phyloP scores from a whole-genome alignment of 352 stramenopile species.

The Elongisporangium anandrum region DNA sequence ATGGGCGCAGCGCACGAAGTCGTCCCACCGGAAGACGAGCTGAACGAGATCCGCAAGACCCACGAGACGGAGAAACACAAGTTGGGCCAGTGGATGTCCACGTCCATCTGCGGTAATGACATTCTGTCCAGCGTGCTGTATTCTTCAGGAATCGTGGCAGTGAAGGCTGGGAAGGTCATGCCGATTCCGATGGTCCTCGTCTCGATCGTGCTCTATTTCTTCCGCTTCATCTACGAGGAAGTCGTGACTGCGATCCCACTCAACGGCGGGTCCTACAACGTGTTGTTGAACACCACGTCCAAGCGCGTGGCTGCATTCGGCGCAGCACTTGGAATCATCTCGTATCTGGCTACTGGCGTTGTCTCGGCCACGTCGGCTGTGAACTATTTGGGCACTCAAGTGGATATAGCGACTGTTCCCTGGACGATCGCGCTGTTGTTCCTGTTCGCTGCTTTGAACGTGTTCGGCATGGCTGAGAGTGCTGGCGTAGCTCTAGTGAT shows the following conservation, averaged over 20 bases:
- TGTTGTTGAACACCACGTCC: slow-evolving; percentile 86
- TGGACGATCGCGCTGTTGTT: slow-evolving; percentile 47
- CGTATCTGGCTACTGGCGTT: slow-evolving; percentile 84
- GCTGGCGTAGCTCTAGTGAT: slow-evolving; percentile 72
- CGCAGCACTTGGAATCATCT: slow-evolving; percentile 80
- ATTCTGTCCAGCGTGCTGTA: slow-evolving; percentile 87
- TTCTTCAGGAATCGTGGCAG: slow-evolving; percentile 28
- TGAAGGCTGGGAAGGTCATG: slow-evolving; percentile 68
- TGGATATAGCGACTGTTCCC: slow-evolving; percentile 36
- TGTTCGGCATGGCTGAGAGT: slow-evolving; percentile 75
- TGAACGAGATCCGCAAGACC: slow-evolving; percentile 19
- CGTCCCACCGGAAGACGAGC: slow-evolving; percentile 16
- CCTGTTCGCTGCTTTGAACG: slow-evolving; percentile 66
- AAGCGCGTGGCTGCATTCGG: slow-evolving; percentile 81
- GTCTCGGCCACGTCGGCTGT: slow-evolving; percentile 62
- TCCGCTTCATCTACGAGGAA: too few relatives aligned
- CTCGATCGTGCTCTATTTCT: slow-evolving; percentile 42
- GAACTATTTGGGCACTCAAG: slow-evolving; percentile 70
- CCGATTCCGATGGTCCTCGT: slow-evolving; percentile 79
- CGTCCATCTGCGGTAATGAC: slow-evolving; percentile 90
- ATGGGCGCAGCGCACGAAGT: slow-evolving; percentile 28
- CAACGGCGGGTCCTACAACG: slow-evolving; percentile 90
- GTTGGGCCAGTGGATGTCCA: slow-evolving; percentile 81
- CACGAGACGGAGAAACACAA: slow-evolving; percentile 18
- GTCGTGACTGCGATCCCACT: slow-evolving; percentile 85